Base-by-base conservation (phyloP, 306 rosid genomes). In the Vachellia collinsii region DNA sequence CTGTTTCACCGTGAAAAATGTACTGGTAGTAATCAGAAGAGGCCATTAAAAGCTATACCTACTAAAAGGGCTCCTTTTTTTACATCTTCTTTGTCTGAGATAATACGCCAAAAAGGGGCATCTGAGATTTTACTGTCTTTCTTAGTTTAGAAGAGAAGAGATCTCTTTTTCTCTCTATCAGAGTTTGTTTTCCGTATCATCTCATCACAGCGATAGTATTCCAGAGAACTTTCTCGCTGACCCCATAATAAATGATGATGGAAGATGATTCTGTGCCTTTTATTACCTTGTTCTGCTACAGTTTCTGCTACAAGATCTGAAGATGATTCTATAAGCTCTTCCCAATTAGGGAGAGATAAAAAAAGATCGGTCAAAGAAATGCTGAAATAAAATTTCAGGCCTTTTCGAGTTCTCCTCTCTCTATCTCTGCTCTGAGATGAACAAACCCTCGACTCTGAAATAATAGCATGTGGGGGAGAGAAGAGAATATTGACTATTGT, bases 71-170 rank as follows among this genome's bases (percentile, higher is more conserved):
- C 43, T 81, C 37, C 80, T 85, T 90, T 87, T 19, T 53, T 1
- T 51, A 51, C 17, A 14, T 86, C 83, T 84, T 72, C 64, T 88
- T 72, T 86, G 89, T 86, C 93, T 75, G 64, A 74, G 79, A 88
- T 65, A 81, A 85, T 17, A 82, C 51, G 69, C 85, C 87, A 71
- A 82, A 58, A 82, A 43, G 20, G 64, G 76, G 69, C 80, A 17
- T 75, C 88, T 73, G 83, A 76, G 82, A 76, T 74, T 65, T 82
- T 61, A 78, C 87, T 58, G 80, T 81, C 85, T 75, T 80, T 65
- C 59, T 84, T 78, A 67, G 88, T 80, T 53, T 61, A 6, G 82
- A 67, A 77, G 79, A 87, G 77, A 66, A 77, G 79, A 87, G 79
- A 86, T 79, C 77, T 77, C 78, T 82, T 73, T 62, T n/a, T 3